phyloP scores from a whole-genome alignment of 1,284 basidiomycete genomes.

The Cutaneotrichosporon spelunceum region DNA sequence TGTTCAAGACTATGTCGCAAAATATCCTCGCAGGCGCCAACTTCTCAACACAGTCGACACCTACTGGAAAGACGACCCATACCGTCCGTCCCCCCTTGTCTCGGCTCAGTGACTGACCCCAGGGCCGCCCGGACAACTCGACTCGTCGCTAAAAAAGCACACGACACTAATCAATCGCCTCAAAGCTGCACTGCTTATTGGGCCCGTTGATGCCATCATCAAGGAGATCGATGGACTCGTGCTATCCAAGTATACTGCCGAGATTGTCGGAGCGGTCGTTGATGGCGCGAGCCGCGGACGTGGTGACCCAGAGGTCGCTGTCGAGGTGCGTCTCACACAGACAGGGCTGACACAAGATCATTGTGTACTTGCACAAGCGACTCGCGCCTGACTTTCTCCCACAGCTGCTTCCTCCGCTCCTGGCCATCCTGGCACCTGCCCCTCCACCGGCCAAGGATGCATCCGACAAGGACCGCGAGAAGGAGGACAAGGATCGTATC shows the following conservation, averaged over 20 bases:
- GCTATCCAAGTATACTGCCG: slow-evolving; percentile 93
- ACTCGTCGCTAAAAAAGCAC: slow-evolving; percentile 90
- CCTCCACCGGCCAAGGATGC: slow-evolving; percentile 42
- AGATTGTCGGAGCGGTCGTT: slow-evolving; percentile 78
- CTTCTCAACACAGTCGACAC: slow-evolving; percentile 42
- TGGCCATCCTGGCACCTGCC: slow-evolving; percentile 62
- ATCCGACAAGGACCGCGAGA: slow-evolving; percentile 69
- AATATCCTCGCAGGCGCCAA: slow-evolving; percentile 37
- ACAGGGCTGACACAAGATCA: slow-evolving; percentile 58
- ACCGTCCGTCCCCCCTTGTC: slow-evolving; percentile 33
- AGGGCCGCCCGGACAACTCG: slow-evolving; percentile 57
- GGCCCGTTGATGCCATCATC: slow-evolving; percentile 65
- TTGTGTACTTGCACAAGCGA: slow-evolving; percentile 82
- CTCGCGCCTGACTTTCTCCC: slow-evolving; percentile 77
- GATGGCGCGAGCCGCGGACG: slow-evolving; percentile 82
- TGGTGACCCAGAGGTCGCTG: slow-evolving; percentile 83
- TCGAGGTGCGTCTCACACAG: slow-evolving; percentile 64
- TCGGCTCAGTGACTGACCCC: slow-evolving; percentile 9
- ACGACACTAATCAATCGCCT: slow-evolving; percentile 89
- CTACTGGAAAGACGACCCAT: slow-evolving; percentile 50
- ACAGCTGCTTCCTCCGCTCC: slow-evolving; percentile 63
- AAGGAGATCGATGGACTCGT: slow-evolving; percentile 87
- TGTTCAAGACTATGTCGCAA: slow-evolving; percentile 47
- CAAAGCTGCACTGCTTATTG: slow-evolving; percentile 52
- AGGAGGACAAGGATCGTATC: slow-evolving; percentile 80